phyloP scores from a whole-genome alignment of 2,329 filamentous ascomycete genomes.

The Fonsecaea monophora region DNA sequence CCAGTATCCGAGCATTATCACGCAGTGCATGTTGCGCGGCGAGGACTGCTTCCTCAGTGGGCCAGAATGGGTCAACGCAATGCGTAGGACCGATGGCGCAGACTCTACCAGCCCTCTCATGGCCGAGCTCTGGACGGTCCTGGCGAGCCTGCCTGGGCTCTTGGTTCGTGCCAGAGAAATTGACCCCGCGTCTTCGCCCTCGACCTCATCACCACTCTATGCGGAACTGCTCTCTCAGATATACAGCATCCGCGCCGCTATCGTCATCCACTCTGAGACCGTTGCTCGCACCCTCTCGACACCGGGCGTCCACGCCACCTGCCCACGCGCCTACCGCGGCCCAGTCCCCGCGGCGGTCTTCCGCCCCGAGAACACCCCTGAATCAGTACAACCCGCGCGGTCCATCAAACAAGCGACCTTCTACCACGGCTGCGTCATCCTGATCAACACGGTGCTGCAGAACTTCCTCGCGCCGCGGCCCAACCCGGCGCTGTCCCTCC shows the following conservation, averaged over 20 bases:
- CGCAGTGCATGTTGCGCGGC: constrained; percentile 14
- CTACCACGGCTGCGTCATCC: constrained; percentile 14
- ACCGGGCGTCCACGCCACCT: constrained; percentile 16
- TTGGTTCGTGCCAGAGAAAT: constrained; percentile 1
- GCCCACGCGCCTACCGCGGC: constrained; percentile 10
- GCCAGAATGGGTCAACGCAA: constrained; percentile 5
- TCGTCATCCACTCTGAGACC: constrained; percentile 9
- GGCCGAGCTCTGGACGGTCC: constrained; percentile 6
- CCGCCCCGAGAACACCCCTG: not conserved
- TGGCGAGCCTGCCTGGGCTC: constrained; percentile 3
- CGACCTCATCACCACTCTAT: constrained; percentile 3
- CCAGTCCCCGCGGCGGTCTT: not conserved
- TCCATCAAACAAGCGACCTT: constrained; percentile 15
- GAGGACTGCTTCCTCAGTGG: constrained; percentile 18
- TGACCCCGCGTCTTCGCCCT: not conserved
- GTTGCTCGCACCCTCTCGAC: constrained; percentile 12
- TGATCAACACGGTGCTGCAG: constrained; percentile 9
- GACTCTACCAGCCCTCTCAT: not conserved
- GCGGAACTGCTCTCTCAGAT: constrained; percentile 8
- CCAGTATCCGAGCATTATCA: constrained; percentile 19
- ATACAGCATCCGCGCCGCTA: constrained; percentile 8
- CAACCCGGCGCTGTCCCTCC: constrained; percentile 11
- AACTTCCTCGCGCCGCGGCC: not conserved
- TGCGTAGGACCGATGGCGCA: constrained; percentile 6
- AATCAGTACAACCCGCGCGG: constrained; percentile 2